phyloP scores from a whole-genome alignment of 2,329 filamentous ascomycete species.

The Curvularia eragrostidis region DNA sequence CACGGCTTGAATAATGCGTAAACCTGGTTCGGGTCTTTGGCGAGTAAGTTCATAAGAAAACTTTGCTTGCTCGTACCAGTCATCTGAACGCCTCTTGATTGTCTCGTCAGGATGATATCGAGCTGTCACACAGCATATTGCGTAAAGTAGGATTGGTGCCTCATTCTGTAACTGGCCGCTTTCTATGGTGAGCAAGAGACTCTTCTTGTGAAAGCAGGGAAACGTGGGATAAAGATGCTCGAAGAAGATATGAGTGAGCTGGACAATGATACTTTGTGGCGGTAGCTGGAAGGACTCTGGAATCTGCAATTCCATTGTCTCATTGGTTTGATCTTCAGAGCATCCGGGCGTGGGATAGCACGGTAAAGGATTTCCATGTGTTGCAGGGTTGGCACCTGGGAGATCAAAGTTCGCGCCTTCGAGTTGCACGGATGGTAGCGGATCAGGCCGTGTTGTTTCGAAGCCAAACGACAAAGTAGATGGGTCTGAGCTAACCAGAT shows the following conservation, averaged over 20 bases:
- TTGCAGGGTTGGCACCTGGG: background rate
- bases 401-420: slow-evolving; percentile 22
- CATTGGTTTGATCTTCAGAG: background rate
- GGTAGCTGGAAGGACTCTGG: slow-evolving; percentile 23
- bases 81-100: slow-evolving; percentile 25
- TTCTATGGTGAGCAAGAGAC: slow-evolving; percentile 25
- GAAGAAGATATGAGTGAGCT: slow-evolving; percentile 39
- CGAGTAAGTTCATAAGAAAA: slow-evolving; percentile 35
- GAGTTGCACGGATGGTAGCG: slow-evolving; percentile 16
- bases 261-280: slow-evolving; percentile 18
- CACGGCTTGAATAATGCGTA: slow-evolving; percentile 38
- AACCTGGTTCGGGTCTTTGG: slow-evolving; percentile 23
- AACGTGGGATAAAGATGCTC: slow-evolving; percentile 29
- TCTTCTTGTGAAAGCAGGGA: slow-evolving; percentile 39
- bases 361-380: background rate
- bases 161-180: slow-evolving; percentile 25
- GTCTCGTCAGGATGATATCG: slow-evolving; percentile 29
- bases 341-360: slow-evolving; percentile 6
- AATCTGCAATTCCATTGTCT: slow-evolving; percentile 9
- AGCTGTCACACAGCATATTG: slow-evolving; percentile 38
- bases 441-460: background rate
- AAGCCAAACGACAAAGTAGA: background rate
- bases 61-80: slow-evolving; percentile 43
- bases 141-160: slow-evolving; percentile 33
- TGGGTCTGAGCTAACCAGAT: background rate